Percentiles rank a stretch among this genome's conserved stretches.
Evolutionary conservation across 139 green algal species (phyloP).

Genomic region (Diplosphaera chodatii): DNA sequence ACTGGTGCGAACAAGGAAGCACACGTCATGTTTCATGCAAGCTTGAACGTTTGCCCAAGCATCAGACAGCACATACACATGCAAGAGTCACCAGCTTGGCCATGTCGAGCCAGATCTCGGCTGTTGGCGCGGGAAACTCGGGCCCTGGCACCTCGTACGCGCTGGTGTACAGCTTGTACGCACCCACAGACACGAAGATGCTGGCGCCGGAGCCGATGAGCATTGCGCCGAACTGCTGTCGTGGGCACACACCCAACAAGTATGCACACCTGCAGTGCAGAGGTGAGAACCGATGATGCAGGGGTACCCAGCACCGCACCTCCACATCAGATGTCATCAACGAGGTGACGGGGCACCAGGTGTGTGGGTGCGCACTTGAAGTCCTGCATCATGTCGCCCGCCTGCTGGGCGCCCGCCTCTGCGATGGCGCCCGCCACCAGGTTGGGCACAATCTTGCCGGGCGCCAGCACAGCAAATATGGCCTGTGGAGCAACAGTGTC

Average conservation of each 20-base stretch:
- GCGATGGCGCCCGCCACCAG: constrained; percentile 48
- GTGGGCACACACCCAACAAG: constrained; percentile 41
- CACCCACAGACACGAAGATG: constrained; percentile 32
- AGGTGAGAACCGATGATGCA: no score
- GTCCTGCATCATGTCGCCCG: constrained; percentile 65
- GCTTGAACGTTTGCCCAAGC: no score
- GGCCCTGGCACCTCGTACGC: constrained; percentile 30
- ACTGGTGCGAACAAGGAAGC: no score
- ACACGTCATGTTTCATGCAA: no score
- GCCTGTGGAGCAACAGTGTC: no score
- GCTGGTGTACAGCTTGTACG: constrained; percentile 41
- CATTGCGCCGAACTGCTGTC: constrained; percentile 46
- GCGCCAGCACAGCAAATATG: constrained; percentile 50
- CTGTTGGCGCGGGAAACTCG: constrained; percentile 34
- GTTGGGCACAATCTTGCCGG: constrained; percentile 41
- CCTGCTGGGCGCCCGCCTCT: constrained; percentile 50
- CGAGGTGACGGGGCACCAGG: no score
- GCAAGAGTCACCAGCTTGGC: constrained; percentile 32
- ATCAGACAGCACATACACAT: no score
- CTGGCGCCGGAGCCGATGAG: constrained; percentile 30
- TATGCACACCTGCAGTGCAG: constrained; percentile 22
- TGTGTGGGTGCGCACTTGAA: constrained; percentile 42
- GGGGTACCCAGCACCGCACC: no score
- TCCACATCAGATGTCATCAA: no score
- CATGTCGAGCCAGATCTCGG: constrained; percentile 57